These are phyloP conservation scores for Cyberlindnera americana DNA, from an alignment of 805 yeast genomes.

Conservation along the genomic window DNA sequence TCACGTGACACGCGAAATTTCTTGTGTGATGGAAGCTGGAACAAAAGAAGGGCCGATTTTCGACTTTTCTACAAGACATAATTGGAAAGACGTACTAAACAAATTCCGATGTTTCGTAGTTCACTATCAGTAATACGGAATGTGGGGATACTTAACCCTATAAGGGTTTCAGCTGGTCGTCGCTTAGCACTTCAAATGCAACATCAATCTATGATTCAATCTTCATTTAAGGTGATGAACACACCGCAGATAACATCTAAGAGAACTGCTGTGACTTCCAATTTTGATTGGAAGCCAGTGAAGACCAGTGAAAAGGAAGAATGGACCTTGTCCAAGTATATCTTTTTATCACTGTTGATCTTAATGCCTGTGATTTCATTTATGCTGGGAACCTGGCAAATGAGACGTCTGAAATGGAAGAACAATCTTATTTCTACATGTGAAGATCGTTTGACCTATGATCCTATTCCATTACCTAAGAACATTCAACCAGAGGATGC, in stretches of 20 bases:
- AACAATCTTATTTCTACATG: conserved; percentile 74
- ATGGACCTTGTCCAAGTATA: conserved; percentile 27
- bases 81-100: neutral
- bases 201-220: neutral
- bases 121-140: conserved; percentile 3
- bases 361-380: conserved; percentile 88
- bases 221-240: neutral
- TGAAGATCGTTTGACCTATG: conserved; percentile 74
- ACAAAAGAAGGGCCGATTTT: neutral
- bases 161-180: neutral
- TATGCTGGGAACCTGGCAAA: conserved; percentile 92
- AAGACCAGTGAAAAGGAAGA: conserved; percentile 40
- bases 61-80: no score
- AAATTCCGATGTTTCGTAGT: neutral
- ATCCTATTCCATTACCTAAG: conserved; percentile 70
- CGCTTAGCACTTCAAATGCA: conserved; percentile 2
- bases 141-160: neutral
- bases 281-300: conserved; percentile 83
- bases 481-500: conserved; percentile 61
- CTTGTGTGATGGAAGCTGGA: neutral
- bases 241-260: neutral
- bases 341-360: conserved; percentile 37
- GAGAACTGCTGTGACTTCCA: conserved; percentile 54
- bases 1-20: no score
- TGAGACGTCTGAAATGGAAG: conserved; percentile 83